Base-by-base conservation (phyloP, 2,329 filamentous ascomycete species). In the Ascochyta fabae region DNA sequence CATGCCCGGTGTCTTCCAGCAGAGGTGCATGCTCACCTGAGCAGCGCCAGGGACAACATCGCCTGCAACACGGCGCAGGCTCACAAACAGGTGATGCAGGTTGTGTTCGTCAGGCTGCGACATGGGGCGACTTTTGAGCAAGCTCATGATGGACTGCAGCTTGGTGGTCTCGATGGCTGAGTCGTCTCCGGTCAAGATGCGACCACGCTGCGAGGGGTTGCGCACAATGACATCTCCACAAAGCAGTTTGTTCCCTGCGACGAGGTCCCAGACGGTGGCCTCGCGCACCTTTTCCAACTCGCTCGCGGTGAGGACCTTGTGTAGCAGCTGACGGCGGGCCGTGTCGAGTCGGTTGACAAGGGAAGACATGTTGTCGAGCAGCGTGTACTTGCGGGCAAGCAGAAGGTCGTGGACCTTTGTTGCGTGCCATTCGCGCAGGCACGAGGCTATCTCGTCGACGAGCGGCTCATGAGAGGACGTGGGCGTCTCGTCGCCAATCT, bases 381-480 rank as follows among this genome's bases (percentile, higher is more conserved):
- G 85, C 45, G 84, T 80, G 76, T 99, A 99, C 72, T 93, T 87
- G 57, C 92, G 86, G 19, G 87, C 87, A 8, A 99, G 84, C 1
- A 99, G 83, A 23, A 98, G 82, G 72, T 96, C 92, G 77, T 99
- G 96, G 15, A 99, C 83, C 71, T 97, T 96, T 16, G 93, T 96
- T 19, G 95, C 96, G 78, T 99, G 94, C 96, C 95, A 99, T 83
- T 99, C 95, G 66, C 95, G 87, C 60, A 99, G 79, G 73, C 95
- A 99, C 3, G 93, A 97, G 13, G 95, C 93, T 67, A 99, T 98
- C 75, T 99, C 95, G 76, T 99, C 95, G 23, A 99, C 93, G 58
- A 99, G 78, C 2, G 95, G 95, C 74, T 99, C 96, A 8, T 90
- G 88, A 15, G 86, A 82, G 6, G 92, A 97, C 0, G 92, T 96